phyloP scores from a whole-genome alignment of 805 yeast species.

The Metschnikowia cerradonensis region DNA sequence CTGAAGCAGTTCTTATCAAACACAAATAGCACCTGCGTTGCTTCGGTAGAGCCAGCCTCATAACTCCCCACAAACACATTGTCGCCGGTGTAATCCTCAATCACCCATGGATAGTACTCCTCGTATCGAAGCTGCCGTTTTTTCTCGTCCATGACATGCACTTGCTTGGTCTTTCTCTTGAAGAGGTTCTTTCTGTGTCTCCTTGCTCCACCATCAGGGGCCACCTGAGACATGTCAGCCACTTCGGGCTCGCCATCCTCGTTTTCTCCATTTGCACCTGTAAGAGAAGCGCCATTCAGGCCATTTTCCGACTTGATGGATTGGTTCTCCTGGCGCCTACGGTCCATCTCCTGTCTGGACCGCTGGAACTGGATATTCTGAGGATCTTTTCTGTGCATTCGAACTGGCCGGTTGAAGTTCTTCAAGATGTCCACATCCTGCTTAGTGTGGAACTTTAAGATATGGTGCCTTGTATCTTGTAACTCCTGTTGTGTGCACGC shows the following conservation, averaged over 20 bases:
- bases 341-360: slow-evolving; percentile 71
- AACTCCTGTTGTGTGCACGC: slow-evolving; percentile 72
- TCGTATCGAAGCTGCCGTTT: slow-evolving; percentile 86
- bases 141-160: slow-evolving; percentile 73
- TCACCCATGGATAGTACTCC: slow-evolving; percentile 96
- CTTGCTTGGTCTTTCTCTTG: slow-evolving; percentile 81
- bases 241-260: slow-evolving; percentile 20
- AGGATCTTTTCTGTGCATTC: slow-evolving; percentile 92
- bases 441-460: slow-evolving; percentile 74
- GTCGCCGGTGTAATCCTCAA: slow-evolving; percentile 92
- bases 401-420: slow-evolving; percentile 75
- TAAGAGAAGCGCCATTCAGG: slow-evolving; percentile 12
- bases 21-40: slow-evolving; percentile 75
- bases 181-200: slow-evolving; percentile 50
- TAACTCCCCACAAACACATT: slow-evolving; percentile 95
- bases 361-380: slow-evolving; percentile 83
- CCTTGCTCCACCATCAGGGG: slow-evolving; percentile 90
- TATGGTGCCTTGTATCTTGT: slow-evolving; percentile 70
- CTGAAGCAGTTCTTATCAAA: slow-evolving; percentile 86
- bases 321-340: slow-evolving; percentile 37
- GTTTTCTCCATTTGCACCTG: slow-evolving; percentile 13
- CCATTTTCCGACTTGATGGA: slow-evolving; percentile 20
- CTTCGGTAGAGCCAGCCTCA: slow-evolving; percentile 84
- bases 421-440: slow-evolving; percentile 65
- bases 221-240: slow-evolving; percentile 62